Evolutionary conservation across 2,329 filamentous ascomycete species (phyloP).

Genomic region (Didymella pinodella): DNA sequence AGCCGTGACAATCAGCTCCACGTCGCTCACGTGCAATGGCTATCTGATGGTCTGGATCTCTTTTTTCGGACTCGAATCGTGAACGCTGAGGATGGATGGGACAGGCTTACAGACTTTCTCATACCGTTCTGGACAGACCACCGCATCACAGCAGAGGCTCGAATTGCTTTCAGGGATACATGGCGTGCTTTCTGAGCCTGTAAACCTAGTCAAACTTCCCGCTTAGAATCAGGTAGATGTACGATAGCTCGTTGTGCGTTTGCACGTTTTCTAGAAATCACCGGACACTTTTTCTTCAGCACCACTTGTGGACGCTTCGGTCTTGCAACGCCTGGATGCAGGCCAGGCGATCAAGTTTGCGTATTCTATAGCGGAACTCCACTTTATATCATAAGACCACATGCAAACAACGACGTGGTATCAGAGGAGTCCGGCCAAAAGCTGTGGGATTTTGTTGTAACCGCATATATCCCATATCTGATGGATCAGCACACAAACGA

Average conservation of each 20-base stretch:
- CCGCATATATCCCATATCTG: slow-evolving; percentile 5
- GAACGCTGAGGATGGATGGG: background rate
- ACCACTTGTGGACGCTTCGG: slow-evolving; percentile 9
- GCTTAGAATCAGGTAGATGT: too few species aligned
- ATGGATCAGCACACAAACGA: slow-evolving; percentile 17
- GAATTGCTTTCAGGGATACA: background rate
- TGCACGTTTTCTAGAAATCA: background rate
- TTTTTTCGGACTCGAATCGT: background rate
- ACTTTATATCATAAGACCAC: slow-evolving; percentile 2
- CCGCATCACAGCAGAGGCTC: background rate
- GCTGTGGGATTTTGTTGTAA: slow-evolving; percentile 1
- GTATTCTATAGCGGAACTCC: slow-evolving; percentile 8
- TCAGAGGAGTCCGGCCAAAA: background rate
- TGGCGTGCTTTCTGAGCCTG: background rate
- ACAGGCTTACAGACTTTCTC: background rate
- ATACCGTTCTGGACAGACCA: slow-evolving; percentile 3
- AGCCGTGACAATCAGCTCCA: background rate
- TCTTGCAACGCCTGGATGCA: slow-evolving; percentile 7
- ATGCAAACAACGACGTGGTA: background rate
- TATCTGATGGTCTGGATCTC: background rate
- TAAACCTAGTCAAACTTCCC: background rate
- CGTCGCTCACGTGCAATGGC: background rate
- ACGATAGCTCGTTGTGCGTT: too few species aligned
- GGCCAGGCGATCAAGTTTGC: slow-evolving; percentile 8
- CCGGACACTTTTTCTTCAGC: slow-evolving; percentile 4